Conservation (phyloP, 495 filamentous ascomycete genomes). For the Daldinia vernicosa region DNA sequence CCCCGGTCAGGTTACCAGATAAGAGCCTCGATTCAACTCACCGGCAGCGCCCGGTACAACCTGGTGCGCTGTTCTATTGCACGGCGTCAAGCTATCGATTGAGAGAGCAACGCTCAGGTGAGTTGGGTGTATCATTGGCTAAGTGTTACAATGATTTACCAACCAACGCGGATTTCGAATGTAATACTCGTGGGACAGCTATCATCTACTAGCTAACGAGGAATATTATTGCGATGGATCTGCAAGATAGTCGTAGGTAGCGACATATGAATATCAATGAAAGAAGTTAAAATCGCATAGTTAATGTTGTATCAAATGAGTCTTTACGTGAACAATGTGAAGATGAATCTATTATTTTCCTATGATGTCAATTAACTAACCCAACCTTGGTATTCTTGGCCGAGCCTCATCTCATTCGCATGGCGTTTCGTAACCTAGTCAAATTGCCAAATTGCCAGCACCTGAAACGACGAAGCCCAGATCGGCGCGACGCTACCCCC, state of each 20-base stretch:
- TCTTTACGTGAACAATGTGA: background rate
- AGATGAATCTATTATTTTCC: background rate
- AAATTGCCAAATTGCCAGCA: slow-evolving; percentile 9
- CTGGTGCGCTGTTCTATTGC: slow-evolving; percentile 6
- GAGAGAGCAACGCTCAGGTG: background rate
- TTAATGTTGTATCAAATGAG: background rate
- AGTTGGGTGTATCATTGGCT: background rate
- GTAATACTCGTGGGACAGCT: slow-evolving; percentile 20
- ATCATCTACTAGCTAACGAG: slow-evolving; percentile 8
- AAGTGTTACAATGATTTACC: slow-evolving; percentile 10
- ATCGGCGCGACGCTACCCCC: slow-evolving; percentile 6
- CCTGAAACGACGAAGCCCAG: slow-evolving; percentile 25
- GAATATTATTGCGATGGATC: slow-evolving; percentile 29
- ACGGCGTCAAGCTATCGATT: background rate
- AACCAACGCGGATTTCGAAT: slow-evolving; percentile 15
- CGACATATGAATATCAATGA: slow-evolving; percentile 32
- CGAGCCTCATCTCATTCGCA: slow-evolving; percentile 26
- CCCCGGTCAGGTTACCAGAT: slow-evolving; percentile 42
- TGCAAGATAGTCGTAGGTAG: slow-evolving; percentile 31
- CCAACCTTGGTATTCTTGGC: background rate
- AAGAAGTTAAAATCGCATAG: background rate
- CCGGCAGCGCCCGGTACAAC: slow-evolving; percentile 10
- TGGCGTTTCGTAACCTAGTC: slow-evolving; percentile 34
- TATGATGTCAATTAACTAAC: background rate
- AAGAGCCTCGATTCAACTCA: slow-evolving; percentile 14